Percentiles rank a stretch among this genome's conserved stretches.
These are phyloP conservation scores for Picocystis salinarum DNA, from an alignment of 139 green algal species.

Conservation along the genomic window DNA sequence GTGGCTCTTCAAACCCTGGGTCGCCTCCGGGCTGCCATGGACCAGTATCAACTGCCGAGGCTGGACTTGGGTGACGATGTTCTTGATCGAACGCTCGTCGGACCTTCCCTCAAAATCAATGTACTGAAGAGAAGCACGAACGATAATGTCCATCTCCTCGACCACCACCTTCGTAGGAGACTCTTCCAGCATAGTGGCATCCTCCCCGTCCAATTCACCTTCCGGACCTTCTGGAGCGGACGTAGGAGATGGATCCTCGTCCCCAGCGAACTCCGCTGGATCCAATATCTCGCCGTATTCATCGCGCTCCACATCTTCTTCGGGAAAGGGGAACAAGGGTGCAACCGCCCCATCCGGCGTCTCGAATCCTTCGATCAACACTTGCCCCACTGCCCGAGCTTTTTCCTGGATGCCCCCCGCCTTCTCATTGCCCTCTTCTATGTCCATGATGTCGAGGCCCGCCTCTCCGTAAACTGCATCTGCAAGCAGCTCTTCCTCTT, in stretches of 20 bases:
- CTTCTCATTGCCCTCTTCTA: constrained; percentile 5
- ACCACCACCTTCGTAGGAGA: constrained; percentile 44
- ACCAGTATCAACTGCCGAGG: constrained; percentile 34
- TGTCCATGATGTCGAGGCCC: not conserved
- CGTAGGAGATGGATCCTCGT: not conserved
- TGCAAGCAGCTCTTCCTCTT: constrained; percentile 4
- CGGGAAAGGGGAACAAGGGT: constrained; percentile 66
- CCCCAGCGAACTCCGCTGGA: constrained; percentile 6
- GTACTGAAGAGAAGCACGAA: constrained; percentile 30
- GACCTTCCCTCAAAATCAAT: constrained; percentile 39
- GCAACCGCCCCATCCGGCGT: constrained; percentile 25
- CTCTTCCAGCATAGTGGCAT: constrained; percentile 19
- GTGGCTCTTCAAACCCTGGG: constrained; percentile 10
- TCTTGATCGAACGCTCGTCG: constrained; percentile 33
- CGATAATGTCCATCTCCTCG: constrained; percentile 9
- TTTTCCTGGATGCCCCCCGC: constrained; percentile 6
- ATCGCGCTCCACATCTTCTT: constrained; percentile 35
- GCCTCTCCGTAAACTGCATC: constrained; percentile 10
- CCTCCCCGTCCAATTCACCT: constrained; percentile 2
- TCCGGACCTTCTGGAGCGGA: not conserved
- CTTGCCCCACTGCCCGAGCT: constrained; percentile 1
- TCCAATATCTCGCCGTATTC: constrained; percentile 45
- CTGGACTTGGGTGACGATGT: constrained; percentile 34
- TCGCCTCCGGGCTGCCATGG: constrained; percentile 16
- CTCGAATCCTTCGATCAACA: constrained; percentile 59